phyloP scores from a whole-genome alignment of 1,139 yeast genomes.

The Diutina sp. region DNA sequence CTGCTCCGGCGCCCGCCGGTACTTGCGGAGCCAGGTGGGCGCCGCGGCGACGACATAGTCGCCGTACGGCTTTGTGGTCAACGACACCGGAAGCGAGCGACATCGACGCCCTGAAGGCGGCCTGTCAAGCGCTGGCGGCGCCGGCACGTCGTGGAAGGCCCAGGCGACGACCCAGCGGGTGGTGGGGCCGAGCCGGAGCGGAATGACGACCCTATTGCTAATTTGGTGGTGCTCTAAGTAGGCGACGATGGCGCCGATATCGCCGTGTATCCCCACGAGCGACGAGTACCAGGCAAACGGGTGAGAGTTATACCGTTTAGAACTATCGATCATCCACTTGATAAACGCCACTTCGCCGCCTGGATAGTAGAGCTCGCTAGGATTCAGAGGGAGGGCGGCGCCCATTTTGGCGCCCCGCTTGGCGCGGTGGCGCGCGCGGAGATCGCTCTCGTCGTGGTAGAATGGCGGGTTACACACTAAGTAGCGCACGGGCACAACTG shows the following conservation, averaged over 20 bases:
- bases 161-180: not conserved
- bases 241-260: not conserved
- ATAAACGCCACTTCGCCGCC: not conserved
- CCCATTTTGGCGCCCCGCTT: not conserved
- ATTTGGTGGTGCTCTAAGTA: too few species aligned
- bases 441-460: not conserved
- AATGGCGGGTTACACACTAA: not conserved
- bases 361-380: not conserved
- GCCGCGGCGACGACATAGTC: not conserved
- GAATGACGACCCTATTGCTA: not conserved
- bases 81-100: not conserved
- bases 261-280: not conserved
- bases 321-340: constrained; percentile 1
- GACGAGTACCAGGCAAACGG: not conserved
- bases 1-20: not conserved
- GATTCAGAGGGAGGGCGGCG: not conserved
- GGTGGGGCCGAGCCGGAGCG: not conserved
- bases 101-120: not conserved
- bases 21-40: not conserved
- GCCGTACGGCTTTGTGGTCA: not conserved
- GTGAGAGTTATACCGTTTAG: not conserved
- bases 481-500: not conserved
- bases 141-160: not conserved
- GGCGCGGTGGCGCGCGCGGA: not conserved
- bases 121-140: not conserved